Evolutionary conservation across 202 grass and related monocot species (phyloP).

Genomic region (Panicum hallii): DNA sequence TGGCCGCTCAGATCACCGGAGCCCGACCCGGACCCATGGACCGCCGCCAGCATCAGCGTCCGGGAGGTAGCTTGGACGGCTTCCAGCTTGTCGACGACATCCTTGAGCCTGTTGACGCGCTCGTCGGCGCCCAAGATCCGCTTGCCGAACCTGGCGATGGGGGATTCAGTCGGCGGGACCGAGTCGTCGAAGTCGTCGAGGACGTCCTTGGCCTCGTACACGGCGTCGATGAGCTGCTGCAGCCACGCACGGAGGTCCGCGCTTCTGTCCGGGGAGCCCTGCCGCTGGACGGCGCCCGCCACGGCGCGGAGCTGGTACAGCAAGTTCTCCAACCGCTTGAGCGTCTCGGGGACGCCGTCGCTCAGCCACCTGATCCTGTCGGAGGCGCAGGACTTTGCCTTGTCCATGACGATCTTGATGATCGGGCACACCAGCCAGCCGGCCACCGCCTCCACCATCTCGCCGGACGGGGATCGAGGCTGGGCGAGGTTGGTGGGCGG

Average conservation of each 20-base stretch:
- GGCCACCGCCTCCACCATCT: constrained; percentile 47
- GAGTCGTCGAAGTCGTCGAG: constrained; percentile 59
- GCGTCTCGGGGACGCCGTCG: constrained; percentile 30
- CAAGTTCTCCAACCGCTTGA: neutral
- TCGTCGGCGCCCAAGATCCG: constrained; percentile 39
- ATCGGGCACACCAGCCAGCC: constrained; percentile 51
- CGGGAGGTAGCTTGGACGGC: neutral
- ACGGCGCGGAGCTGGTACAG: constrained; percentile 37
- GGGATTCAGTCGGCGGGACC: neutral
- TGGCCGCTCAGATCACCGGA: neutral
- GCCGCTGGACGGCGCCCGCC: constrained; percentile 33
- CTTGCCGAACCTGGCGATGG: constrained; percentile 4
- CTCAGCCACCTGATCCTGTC: constrained; percentile 42
- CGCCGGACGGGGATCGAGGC: constrained; percentile 8
- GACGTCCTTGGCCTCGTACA: constrained; percentile 60
- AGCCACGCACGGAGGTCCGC: constrained; percentile 32
- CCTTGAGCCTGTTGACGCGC: constrained; percentile 48
- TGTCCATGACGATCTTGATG: constrained; percentile 52
- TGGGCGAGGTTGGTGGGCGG: neutral
- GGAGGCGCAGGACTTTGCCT: constrained; percentile 39
- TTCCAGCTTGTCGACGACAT: constrained; percentile 25
- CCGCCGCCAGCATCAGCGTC: constrained; percentile 10
- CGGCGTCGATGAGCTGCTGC: constrained; percentile 51
- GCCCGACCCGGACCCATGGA: neutral
- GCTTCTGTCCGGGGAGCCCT: neutral